Evolutionary conservation across 805 yeast genomes (phyloP).

Genomic region (Wickerhamiella azyma): DNA sequence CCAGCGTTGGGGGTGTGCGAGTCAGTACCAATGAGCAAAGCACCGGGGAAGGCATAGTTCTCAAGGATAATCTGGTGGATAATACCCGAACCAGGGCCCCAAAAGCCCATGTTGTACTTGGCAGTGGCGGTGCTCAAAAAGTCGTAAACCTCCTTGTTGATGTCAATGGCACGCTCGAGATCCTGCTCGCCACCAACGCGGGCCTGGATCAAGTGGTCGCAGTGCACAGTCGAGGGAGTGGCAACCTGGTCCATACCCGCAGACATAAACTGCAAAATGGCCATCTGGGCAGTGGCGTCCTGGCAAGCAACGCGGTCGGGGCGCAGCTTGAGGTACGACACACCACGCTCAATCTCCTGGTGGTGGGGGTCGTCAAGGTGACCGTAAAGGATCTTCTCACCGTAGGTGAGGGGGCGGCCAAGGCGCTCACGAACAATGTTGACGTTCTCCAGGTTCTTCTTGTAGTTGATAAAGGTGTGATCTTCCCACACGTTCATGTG

Average conservation of each 20-base stretch:
- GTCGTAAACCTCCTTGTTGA: slow-evolving; percentile 89
- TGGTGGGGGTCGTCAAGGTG: slow-evolving; percentile 89
- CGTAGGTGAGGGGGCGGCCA: slow-evolving; percentile 81
- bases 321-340: slow-evolving; percentile 80
- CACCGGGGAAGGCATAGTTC: slow-evolving; percentile 96
- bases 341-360: slow-evolving; percentile 75
- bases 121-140: slow-evolving; percentile 82
- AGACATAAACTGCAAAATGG: slow-evolving; percentile 89
- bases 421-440: slow-evolving; percentile 71
- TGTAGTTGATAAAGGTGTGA: slow-evolving; percentile 80
- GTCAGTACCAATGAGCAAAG: slow-evolving; percentile 90
- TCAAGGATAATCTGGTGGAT: slow-evolving; percentile 94
- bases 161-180: slow-evolving; percentile 69
- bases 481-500: slow-evolving; percentile 48
- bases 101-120: slow-evolving; percentile 92
- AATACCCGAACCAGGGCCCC: slow-evolving; percentile 99
- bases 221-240: slow-evolving; percentile 91
- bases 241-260: slow-evolving; percentile 86
- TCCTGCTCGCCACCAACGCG: slow-evolving; percentile 82
- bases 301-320: slow-evolving; percentile 99
- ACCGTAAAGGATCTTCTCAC: slow-evolving; percentile 89
- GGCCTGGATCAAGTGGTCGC: slow-evolving; percentile 96
- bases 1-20: slow-evolving; percentile 98
- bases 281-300: slow-evolving; percentile 99
- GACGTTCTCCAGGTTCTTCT: slow-evolving; percentile 77